A percentile compares a stretch with the other conserved stretches of the same genome.
Evolutionary conservation across 345 rosid species (phyloP).

Genomic region (Sisymbrium irio): DNA sequence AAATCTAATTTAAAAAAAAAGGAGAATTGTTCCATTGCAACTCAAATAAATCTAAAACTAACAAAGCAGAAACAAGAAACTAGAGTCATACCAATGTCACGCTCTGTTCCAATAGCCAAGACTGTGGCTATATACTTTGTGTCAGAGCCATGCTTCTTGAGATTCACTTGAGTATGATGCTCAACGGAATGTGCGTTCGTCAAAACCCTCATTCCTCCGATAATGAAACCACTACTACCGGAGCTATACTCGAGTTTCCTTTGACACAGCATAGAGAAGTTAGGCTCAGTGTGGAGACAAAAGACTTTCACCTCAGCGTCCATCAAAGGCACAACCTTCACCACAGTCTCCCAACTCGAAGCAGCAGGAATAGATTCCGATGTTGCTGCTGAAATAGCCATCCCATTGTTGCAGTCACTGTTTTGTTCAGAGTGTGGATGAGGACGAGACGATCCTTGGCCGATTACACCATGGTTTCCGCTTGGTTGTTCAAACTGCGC

Average conservation of each 20-base stretch:
- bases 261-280: slow-evolving; percentile 91
- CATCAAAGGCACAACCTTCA: slow-evolving; percentile 74
- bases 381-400: slow-evolving; percentile 11
- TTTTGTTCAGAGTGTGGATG: slow-evolving; percentile 26
- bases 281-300: slow-evolving; percentile 90
- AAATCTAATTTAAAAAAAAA: too few relatives aligned
- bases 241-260: slow-evolving; percentile 84
- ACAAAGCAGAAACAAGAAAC: background rate
- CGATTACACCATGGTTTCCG: slow-evolving; percentile 18
- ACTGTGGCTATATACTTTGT: slow-evolving; percentile 87
- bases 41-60: too few relatives aligned
- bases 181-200: slow-evolving; percentile 96
- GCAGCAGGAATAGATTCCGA: slow-evolving; percentile 39
- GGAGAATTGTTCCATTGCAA: background rate
- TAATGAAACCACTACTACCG: slow-evolving; percentile 78
- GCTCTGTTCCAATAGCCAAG: slow-evolving; percentile 83
- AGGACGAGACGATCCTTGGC: slow-evolving; percentile 2
- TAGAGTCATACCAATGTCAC: slow-evolving; percentile 68
- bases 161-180: slow-evolving; percentile 88
- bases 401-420: slow-evolving; percentile 35
- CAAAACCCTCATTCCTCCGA: slow-evolving; percentile 70
- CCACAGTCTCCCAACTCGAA: slow-evolving; percentile 66
- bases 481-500: slow-evolving; percentile 32
- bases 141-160: slow-evolving; percentile 90
- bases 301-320: slow-evolving; percentile 92